Evolutionary conservation across 371 early-diverging fungal species (phyloP), one percentile per base, ranked within the genome.

Genomic region (Zychaea mexicana): DNA sequence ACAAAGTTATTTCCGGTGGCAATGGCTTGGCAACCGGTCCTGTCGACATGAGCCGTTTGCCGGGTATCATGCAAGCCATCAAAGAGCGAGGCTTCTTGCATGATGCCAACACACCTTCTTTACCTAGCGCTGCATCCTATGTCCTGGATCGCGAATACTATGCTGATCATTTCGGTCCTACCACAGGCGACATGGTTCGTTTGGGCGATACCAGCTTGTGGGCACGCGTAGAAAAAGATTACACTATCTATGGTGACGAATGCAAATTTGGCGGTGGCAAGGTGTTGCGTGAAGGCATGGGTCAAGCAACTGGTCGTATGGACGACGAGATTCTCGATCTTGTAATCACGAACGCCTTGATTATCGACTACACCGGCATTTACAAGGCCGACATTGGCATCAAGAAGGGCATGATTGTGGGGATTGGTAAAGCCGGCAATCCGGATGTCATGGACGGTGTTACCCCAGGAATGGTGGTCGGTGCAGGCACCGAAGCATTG

Each of bases 351-450:
- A 97, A 97, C 68, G 92, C 92, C 0, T 68, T 96, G 42, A 90
- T 97, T 60, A 72, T 97, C 56, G 98, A 97, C 72, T 92, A 92
- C 65, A 90, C 92, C 12, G 97, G 97, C n/a, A 92, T 97, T 42
- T 93, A 91, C 84, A 97, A 97, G 88, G 96, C 97, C 8, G 96
- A 97, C 68, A 95, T 96, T 74, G 98, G 98, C 64, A 87, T 97
- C 67, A 91, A 91, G 63, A 73, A 86, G 21, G 95, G 95, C 2
- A 64, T 82, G 24, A 96, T 97, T 64, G 85, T 77, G 15, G 95
- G 93, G 21, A 94, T 96, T 59, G 98, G 98, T 53, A 97, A 97
- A 72, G 91, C 96, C 13, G 98, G 98, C n/a, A 97, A 96, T 75
- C 98, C 96, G 1, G 93, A 94, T 70, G 89, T 93, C n/a, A 96